A percentile compares a stretch with the other conserved stretches of the same genome.
phyloP scores from a whole-genome alignment of 2,329 filamentous ascomycete genomes.

The Clarireedia sp. region DNA sequence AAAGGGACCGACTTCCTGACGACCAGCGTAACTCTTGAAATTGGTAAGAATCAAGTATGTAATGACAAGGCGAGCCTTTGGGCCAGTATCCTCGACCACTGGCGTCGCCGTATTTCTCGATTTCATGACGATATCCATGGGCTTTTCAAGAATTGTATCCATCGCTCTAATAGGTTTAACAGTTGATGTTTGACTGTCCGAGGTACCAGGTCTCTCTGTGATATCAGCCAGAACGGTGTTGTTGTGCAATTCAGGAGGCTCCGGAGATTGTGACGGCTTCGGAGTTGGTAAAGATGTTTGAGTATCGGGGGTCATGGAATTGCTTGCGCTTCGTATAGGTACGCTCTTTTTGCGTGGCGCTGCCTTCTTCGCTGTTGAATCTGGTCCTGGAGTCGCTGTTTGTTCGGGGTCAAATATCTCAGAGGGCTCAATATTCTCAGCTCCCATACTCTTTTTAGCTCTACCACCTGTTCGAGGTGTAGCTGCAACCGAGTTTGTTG shows the following conservation, averaged over 20 bases:
- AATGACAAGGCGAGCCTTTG: constrained; percentile 84
- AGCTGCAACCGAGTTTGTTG: constrained; percentile 23
- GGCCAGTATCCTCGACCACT: constrained; percentile 64
- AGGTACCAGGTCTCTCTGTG: constrained; percentile 49
- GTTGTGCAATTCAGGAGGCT: constrained; percentile 41
- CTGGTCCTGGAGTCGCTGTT: constrained; percentile 39
- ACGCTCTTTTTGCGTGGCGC: constrained; percentile 62
- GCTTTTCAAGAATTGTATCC: constrained; percentile 72
- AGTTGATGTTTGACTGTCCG: constrained; percentile 41
- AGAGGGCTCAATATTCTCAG: constrained; percentile 47
- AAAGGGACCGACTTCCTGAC: constrained; percentile 92
- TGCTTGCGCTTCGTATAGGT: constrained; percentile 22
- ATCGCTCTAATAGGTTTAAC: constrained; percentile 68
- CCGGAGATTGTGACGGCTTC: constrained; percentile 48
- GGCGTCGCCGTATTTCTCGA: constrained; percentile 63
- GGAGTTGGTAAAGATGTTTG: constrained; percentile 40
- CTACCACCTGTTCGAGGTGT: constrained; percentile 30
- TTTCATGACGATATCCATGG: constrained; percentile 90
- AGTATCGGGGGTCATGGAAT: constrained; percentile 27
- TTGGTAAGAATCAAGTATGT: constrained; percentile 88
- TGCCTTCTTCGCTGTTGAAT: constrained; percentile 46
- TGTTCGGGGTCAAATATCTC: constrained; percentile 52
- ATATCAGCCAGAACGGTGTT: constrained; percentile 65
- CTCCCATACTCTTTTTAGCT: constrained; percentile 36
- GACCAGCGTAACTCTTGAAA: constrained; percentile 97